Base-by-base conservation (phyloP, 1,139 yeast species). In the Kluyveromyces sp. region DNA sequence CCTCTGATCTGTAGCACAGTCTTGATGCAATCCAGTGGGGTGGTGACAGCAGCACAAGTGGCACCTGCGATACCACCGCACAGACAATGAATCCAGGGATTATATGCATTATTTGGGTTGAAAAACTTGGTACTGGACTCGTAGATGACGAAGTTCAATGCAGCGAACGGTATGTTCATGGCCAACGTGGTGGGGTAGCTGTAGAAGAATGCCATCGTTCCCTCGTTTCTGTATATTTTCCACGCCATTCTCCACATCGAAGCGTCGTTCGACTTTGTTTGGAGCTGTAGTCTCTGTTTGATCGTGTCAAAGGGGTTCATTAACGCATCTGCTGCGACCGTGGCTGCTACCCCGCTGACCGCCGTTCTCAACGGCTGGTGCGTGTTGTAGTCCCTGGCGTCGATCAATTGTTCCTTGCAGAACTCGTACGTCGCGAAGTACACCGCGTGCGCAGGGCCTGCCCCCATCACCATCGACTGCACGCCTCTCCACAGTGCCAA, bases 371-470 rank as follows among this genome's bases (percentile, higher is more conserved):
- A 57, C 13, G 96, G 94, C 37, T 66, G 69, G 45, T 64, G 67
- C 6, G 65, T 58, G 18, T 60, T 59, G 30, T 54, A 53, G 33
- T 57, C 60, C 22, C 59, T 54, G 16, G 54, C 56, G 25, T 60
- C 54, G 33, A 60, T 60, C 32, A 67, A 48, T 17, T 48, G 43
- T 19, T 55, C 41, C 63, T 89, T 89, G 47, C 92, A 75, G 39
- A 81, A 75, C 66, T 92, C 99, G 66, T 89, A 94, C 6, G 94
- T 95, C n/a, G 92, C 83, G 65, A 89, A 92, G 67, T 94, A 94
- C 13, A 94, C 85, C 1, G 98, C 98, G 67, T 92, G 99, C 8
- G 98, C 97, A 2, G 99, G 99, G 3, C 98, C 99, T n/a, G 99
- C 97, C 36, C 99, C 99, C 50, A 92, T 63, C 9, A 89, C 80